phyloP scores from a whole-genome alignment of 306 rosid genomes.

The Malus domestica region DNA sequence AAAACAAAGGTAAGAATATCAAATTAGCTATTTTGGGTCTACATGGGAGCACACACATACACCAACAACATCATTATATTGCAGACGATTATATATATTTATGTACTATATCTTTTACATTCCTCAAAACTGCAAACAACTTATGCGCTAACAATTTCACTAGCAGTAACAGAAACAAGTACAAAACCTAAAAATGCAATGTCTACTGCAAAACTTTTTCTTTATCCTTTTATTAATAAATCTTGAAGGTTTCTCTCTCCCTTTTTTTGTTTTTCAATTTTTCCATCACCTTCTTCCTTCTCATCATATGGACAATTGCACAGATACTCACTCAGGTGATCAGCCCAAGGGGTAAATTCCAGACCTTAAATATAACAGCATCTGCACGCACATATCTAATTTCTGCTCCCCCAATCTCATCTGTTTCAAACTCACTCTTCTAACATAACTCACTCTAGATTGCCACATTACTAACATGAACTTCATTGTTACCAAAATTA shows the following conservation, averaged over 20 bases:
- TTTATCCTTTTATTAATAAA: not conserved
- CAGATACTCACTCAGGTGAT: not conserved
- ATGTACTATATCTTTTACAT: not conserved
- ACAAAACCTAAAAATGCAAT: not conserved
- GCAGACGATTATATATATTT: not conserved
- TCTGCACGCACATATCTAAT: not conserved
- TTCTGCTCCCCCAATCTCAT: not conserved
- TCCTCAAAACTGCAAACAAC: not conserved
- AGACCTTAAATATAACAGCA: not conserved
- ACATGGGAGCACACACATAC: not conserved
- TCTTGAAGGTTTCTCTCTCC: not conserved
- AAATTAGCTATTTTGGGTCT: not conserved
- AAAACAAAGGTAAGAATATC: constrained; percentile 17
- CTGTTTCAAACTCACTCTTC: not conserved
- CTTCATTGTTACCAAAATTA: not conserved
- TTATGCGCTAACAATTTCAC: not conserved
- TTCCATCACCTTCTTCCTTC: not conserved
- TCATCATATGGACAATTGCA: not conserved
- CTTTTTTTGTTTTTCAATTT: not conserved
- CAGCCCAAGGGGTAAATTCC: not conserved
- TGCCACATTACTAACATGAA: not conserved
- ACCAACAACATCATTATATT: not conserved
- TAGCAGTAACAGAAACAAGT: not conserved
- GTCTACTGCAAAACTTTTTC: not conserved
- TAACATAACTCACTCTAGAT: not conserved